Percentiles rank a stretch among this genome's conserved stretches.
phyloP scores from a whole-genome alignment of 2,329 filamentous ascomycete genomes.

The Westerdykella aurantiaca region DNA sequence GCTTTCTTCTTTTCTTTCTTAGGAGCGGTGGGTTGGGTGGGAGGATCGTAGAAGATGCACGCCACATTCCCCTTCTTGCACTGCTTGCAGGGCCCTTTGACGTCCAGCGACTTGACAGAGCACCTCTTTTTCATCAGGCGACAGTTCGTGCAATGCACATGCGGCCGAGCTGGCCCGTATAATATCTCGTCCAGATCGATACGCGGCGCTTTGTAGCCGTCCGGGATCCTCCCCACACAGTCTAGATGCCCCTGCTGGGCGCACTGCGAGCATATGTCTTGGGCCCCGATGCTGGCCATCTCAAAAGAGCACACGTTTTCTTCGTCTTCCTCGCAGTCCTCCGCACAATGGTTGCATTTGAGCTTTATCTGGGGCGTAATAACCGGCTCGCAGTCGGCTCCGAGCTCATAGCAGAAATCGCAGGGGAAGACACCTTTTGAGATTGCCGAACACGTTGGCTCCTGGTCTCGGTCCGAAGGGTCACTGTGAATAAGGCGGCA shows the following conservation, averaged over 20 bases:
- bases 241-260: conserved; percentile 4
- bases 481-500: conserved; percentile 21
- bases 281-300: conserved; percentile 4
- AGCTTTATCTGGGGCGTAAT: conserved; percentile 26
- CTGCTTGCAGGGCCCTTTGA: conserved; percentile 29
- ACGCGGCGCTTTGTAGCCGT: conserved; percentile 14
- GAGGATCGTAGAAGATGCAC: conserved; percentile 26
- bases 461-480: no score
- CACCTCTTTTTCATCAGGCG: conserved; percentile 25
- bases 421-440: conserved; percentile 26
- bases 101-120: conserved; percentile 23
- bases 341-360: conserved; percentile 26
- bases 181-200: conserved; percentile 16
- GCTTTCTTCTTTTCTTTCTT: conserved; percentile 2
- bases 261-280: conserved; percentile 19
- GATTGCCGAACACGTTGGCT: conserved; percentile 19
- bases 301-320: conserved; percentile 20
- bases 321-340: conserved; percentile 1
- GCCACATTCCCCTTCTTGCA: conserved; percentile 22
- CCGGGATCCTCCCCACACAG: conserved; percentile 13
- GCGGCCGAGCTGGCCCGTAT: conserved; percentile 15
- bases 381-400: conserved; percentile 29
- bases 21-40: conserved; percentile 2
- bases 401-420: conserved; percentile 8
- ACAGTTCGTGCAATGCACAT: conserved; percentile 24